A percentile compares a stretch with the other conserved stretches of the same genome.
Evolutionary conservation across 129 eudicot genomes (phyloP).

Genomic region (Oenanthe sinensis): DNA sequence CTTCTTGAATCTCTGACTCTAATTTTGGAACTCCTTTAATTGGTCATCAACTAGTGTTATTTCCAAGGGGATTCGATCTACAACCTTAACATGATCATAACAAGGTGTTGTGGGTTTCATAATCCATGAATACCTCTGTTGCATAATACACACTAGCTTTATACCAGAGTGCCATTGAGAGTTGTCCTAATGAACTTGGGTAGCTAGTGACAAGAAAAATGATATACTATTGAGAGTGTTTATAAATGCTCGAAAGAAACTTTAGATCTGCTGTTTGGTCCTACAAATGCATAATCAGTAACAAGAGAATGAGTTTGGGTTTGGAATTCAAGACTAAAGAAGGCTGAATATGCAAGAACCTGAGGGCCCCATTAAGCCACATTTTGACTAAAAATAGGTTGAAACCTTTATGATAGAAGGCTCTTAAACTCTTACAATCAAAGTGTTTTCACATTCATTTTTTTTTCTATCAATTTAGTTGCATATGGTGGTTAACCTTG

Average conservation of each 20-base stretch:
- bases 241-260: background rate
- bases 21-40: background rate
- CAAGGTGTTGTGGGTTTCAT: background rate
- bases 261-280: background rate
- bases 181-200: background rate
- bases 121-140: background rate
- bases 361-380: background rate
- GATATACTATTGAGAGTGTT: background rate
- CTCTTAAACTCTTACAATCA: background rate
- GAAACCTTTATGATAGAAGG: background rate
- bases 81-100: background rate
- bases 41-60: background rate
- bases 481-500: background rate
- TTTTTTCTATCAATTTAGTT: background rate
- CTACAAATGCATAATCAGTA: background rate
- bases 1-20: background rate
- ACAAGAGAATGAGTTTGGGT: background rate
- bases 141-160: background rate
- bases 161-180: background rate
- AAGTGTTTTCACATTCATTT: background rate
- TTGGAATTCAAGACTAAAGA: background rate
- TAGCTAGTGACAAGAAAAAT: background rate
- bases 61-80: background rate
- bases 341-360: background rate
- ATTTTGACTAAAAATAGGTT: background rate